phyloP scores from a whole-genome alignment of 805 yeast species.

The Ogataea pignaliae region DNA sequence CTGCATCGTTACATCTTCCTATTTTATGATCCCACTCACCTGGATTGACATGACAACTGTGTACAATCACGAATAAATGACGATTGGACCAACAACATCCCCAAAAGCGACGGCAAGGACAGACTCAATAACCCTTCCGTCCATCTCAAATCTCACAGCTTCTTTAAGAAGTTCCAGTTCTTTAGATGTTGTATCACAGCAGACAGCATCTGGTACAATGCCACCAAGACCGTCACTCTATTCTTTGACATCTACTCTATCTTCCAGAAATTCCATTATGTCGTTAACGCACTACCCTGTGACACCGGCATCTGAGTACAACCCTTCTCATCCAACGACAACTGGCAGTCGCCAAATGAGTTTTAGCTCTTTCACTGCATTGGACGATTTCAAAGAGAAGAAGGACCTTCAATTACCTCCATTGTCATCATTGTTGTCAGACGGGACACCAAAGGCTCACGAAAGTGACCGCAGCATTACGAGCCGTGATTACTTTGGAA shows the following conservation, averaged over 20 bases:
- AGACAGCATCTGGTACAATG: not conserved
- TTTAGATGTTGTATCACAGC: not conserved
- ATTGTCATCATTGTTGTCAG: conserved; percentile 12
- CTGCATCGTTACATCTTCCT: too few species aligned
- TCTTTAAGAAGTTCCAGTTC: conserved; percentile 3
- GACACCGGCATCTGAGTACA: conserved; percentile 1
- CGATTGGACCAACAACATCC: conserved; percentile 2
- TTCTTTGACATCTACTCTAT: not conserved
- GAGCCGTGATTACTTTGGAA: not conserved
- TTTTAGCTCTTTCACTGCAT: not conserved
- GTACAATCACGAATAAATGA: conserved; percentile 7
- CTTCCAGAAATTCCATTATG: conserved; percentile 1
- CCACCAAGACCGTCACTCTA: not conserved
- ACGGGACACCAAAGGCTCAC: not conserved
- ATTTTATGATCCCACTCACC: not conserved
- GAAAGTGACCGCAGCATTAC: not conserved
- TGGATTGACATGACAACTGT: conserved; percentile 10
- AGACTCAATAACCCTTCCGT: conserved; percentile 13
- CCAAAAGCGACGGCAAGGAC: conserved; percentile 1
- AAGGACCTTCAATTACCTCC: conserved; percentile 18
- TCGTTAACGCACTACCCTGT: conserved; percentile 1
- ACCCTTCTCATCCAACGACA: not conserved
- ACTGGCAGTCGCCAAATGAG: not conserved
- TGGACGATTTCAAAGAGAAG: conserved; percentile 4
- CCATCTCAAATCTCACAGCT: conserved; percentile 16